Evolutionary conservation across 2,329 filamentous ascomycete genomes (phyloP), one percentile per base, ranked within the genome.

Genomic region (Xylariaceae sp.): DNA sequence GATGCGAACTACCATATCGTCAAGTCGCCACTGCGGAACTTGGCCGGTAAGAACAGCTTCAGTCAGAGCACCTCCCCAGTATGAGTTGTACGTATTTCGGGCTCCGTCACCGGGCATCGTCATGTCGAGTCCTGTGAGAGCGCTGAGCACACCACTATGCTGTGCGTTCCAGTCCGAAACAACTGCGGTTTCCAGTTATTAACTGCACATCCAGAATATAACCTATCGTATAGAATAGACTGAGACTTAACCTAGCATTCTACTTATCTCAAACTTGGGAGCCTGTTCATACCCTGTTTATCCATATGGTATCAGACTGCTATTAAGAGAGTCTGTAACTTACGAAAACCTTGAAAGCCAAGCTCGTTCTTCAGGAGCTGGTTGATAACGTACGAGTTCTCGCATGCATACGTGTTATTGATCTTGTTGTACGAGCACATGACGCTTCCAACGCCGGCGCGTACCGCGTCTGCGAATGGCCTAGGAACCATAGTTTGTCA

Each of bases 1-100:
- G 67, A 88, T 95, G 59, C 93, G 85, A 67, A 91, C 86, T 7
- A 83, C 89, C 87, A 96, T 96, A 69, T 97, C 93, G 64, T 97
- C 65, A 0, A 67, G 51, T 15, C 65, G 42, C 50, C 61, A 65
- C 26, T 47, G 60, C 5, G 63, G 47, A 1, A 67, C n/a, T n/a
- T 30, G 1, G 51, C 56, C 21, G 57, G 50, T 26, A 47, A 55
- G 60, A 20, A 61, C 47, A 1, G 59, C 63, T 55, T 67, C 64
- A 2, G 64, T 66, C 20, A 67, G 43, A 1, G 55, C 58, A 2
- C 60, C 64, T 15, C 64, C 65, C 65, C 63, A 66, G 23, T 59
- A 65, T 16, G 64, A 59, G n/a, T 55, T 48, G 21, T 64, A 76
- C 13, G 24, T 71, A 58, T 39, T 57, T 3, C 15, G 40, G 11